phyloP scores from a whole-genome alignment of 1,284 basidiomycete species.

The Ganoderma leucocontextum region DNA sequence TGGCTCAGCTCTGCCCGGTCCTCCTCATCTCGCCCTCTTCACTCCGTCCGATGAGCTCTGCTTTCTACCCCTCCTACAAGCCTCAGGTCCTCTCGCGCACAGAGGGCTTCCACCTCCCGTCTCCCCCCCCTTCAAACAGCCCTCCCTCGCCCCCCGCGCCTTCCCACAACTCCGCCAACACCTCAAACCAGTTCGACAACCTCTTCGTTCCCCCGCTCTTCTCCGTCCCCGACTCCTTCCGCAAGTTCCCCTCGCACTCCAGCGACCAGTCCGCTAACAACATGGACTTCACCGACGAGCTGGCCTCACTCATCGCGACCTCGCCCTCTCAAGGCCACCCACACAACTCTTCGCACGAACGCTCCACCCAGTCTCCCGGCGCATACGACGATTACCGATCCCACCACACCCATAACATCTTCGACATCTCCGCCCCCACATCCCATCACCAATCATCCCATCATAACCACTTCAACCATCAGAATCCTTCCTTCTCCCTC shows the following conservation, averaged over 20 bases:
- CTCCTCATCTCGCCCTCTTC: conserved; percentile 12
- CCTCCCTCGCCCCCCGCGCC: conserved; percentile 51
- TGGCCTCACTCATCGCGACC: conserved; percentile 62
- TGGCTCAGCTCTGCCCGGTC: not conserved
- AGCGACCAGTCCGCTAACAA: conserved; percentile 35
- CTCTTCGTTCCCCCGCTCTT: conserved; percentile 54
- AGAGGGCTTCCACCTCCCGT: conserved; percentile 72
- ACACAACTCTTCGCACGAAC: conserved; percentile 51
- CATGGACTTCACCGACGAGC: conserved; percentile 72
- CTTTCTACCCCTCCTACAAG: conserved; percentile 47
- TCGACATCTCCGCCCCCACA: conserved; percentile 66
- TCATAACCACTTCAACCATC: conserved; percentile 35
- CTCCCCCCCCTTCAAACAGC: conserved; percentile 49
- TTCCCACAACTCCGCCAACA: conserved; percentile 36
- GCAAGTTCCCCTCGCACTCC: conserved; percentile 52
- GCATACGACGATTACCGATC: conserved; percentile 48
- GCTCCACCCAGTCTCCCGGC: conserved; percentile 47
- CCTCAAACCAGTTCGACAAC: conserved; percentile 40
- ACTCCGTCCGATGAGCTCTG: conserved; percentile 33
- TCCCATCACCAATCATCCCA: conserved; percentile 41
- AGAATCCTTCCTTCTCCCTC: conserved; percentile 36
- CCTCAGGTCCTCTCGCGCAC: conserved; percentile 54
- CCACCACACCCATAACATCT: conserved; percentile 69
- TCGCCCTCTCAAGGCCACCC: conserved; percentile 43
- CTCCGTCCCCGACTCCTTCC: conserved; percentile 58